Percentiles rank a stretch among this genome's conserved stretches.
These are phyloP conservation scores for Fusarium paranaense DNA, from an alignment of 2,329 filamentous ascomycete genomes.

Conservation along the genomic window DNA sequence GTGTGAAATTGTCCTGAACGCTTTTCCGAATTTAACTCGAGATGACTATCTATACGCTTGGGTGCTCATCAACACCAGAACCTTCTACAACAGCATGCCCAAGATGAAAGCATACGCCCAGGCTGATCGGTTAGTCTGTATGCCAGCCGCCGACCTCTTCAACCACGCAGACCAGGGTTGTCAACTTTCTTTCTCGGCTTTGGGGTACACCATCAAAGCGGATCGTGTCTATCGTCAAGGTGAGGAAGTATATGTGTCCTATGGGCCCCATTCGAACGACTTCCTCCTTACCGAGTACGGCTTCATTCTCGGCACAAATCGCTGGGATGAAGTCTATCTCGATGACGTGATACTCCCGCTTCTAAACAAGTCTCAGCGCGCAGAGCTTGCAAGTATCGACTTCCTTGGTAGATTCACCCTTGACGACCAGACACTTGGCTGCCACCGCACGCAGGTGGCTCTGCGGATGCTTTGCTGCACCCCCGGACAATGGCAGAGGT, in stretches of 20 bases:
- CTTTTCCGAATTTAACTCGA: slow-evolving; percentile 48
- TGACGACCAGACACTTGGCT: slow-evolving; percentile 53
- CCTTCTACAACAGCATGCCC: slow-evolving; percentile 68
- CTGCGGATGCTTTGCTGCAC: slow-evolving; percentile 53
- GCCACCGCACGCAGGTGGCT: slow-evolving; percentile 67
- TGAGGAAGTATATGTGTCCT: slow-evolving; percentile 76
- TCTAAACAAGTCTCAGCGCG: slow-evolving; percentile 52
- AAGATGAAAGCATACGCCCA: slow-evolving; percentile 56
- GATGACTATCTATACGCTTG: slow-evolving; percentile 66
- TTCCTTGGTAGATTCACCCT: slow-evolving; percentile 64
- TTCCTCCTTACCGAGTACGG: slow-evolving; percentile 78
- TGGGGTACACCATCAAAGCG: slow-evolving; percentile 65
- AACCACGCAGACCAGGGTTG: slow-evolving; percentile 67
- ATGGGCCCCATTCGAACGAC: slow-evolving; percentile 78
- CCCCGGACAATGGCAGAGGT: slow-evolving; percentile 53
- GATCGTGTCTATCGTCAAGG: slow-evolving; percentile 63
- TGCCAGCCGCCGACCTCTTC: slow-evolving; percentile 80
- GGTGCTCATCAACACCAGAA: slow-evolving; percentile 72
- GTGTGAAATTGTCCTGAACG: slow-evolving; percentile 50
- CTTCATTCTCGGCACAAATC: slow-evolving; percentile 61
- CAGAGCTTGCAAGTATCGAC: slow-evolving; percentile 56
- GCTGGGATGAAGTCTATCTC: slow-evolving; percentile 62
- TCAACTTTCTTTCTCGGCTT: slow-evolving; percentile 61
- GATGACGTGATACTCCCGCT: slow-evolving; percentile 60
- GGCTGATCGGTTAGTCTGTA: slow-evolving; percentile 74